Evolutionary conservation across 805 yeast genomes (phyloP), one percentile per base, ranked within the genome.

Genomic region (Suhomyces prunicola): DNA sequence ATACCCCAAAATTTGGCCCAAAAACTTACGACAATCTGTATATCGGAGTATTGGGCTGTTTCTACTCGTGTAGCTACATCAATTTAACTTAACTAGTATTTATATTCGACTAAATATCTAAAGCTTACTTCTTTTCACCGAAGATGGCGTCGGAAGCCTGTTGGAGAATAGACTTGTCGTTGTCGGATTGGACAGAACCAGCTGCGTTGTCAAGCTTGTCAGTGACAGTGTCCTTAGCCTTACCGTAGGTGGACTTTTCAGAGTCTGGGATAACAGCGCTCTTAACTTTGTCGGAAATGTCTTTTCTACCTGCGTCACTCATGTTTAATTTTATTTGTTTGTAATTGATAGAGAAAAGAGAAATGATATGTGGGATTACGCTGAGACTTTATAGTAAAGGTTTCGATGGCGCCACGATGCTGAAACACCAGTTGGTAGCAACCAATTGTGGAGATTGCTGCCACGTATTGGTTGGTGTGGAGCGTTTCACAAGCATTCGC

Each of bases 221-320:
- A 50, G 74, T 66, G 47, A 72, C 69, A 54, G 63, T 62, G 68
- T 74, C 79, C 64, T 66, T 71, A 45, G 62, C 62, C 56, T 68
- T 65, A 62, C 72, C 78, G 24, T 62, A 55, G 50, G 72, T 65
- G 46, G 71, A 56, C 71, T 75, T 75, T 61, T 73, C 68, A 51
- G 71, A 66, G 63, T 75, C 75, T 61, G 79, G 79, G 63, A 66
- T 73, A 33, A 74, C 64, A 51, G 74, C 69, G 50, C 73, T 63
- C 48, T 56, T 50, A 54, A 71, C 61, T 61, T 75, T 75, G 64
- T 72, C 77, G 51, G 69, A 60, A 57, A 74, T 64, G 57, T 68
- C 68, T 70, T 74, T 69, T 67, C 79, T 71, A 57, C 79, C 79
- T 42, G 66, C 53, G 70, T 75, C 78, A 57, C 77, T 67, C 79